phyloP scores from a whole-genome alignment of 495 filamentous ascomycete genomes.

The Aspergillus heteromorphus region DNA sequence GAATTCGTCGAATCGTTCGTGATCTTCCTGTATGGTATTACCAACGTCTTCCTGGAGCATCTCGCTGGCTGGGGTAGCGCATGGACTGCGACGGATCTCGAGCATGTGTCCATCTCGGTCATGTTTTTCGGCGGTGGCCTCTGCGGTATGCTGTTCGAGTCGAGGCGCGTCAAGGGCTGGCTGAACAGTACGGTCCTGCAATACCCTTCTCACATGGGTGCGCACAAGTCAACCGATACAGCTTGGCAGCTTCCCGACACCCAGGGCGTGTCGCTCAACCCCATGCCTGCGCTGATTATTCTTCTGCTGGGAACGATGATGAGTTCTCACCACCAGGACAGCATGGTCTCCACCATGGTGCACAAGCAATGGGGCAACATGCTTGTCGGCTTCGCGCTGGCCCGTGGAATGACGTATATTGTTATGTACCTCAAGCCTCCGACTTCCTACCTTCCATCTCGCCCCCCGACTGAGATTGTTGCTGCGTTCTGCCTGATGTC shows the following conservation, averaged over 20 bases:
- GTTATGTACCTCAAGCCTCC: conserved; percentile 78
- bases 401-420: conserved; percentile 75
- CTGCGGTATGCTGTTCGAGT: conserved; percentile 94
- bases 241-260: conserved; percentile 55
- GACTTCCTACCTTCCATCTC: conserved; percentile 71
- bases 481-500: conserved; percentile 80
- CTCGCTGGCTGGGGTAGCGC: conserved; percentile 61
- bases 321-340: conserved; percentile 82
- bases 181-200: conserved; percentile 60
- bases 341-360: conserved; percentile 83
- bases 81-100: conserved; percentile 77
- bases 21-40: conserved; percentile 83
- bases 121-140: conserved; percentile 95
- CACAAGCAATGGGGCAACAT: conserved; percentile 93
- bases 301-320: conserved; percentile 89
- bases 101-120: conserved; percentile 88
- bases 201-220: conserved; percentile 18
- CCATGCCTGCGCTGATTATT: conserved; percentile 81
- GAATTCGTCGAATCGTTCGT: conserved; percentile 86
- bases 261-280: conserved; percentile 78
- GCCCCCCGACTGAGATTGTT: conserved; percentile 88
- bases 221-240: conserved; percentile 42
- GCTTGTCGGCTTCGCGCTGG: conserved; percentile 73
- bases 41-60: conserved; percentile 92
- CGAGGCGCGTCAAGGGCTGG: conserved; percentile 58